A percentile compares a stretch with the other conserved stretches of the same genome.
phyloP scores from a whole-genome alignment of 192 early-diverging fungal genomes.

The Entrophospora sp. region DNA sequence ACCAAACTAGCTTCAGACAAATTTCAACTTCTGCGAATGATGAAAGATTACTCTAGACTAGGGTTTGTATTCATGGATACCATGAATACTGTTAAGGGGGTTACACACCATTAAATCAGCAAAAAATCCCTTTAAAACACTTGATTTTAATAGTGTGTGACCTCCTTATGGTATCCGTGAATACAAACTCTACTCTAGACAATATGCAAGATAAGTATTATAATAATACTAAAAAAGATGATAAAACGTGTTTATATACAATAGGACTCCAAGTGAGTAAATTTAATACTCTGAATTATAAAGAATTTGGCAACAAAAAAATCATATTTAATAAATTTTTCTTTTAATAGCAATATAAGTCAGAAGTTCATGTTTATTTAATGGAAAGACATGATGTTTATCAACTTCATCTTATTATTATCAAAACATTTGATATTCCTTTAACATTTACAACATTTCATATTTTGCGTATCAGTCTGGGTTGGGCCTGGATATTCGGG shows the following conservation, averaged over 20 bases:
- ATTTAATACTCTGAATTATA: conserved; percentile 7
- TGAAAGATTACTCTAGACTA: too few species aligned
- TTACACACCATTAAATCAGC: too few species aligned
- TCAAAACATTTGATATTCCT: background rate
- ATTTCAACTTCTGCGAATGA: background rate
- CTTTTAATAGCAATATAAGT: conserved; percentile 12
- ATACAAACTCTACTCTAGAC: too few species aligned
- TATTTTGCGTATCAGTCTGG: conserved; percentile 8
- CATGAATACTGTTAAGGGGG: too few species aligned
- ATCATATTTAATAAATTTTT: background rate
- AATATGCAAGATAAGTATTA: too few species aligned
- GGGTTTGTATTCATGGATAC: too few species aligned
- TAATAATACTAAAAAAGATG: conserved; percentile 1
- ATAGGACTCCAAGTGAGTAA: conserved; percentile 15
- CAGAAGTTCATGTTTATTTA: conserved; percentile 6
- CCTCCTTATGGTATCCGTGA: too few species aligned
- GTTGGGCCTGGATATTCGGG: conserved; percentile 9
- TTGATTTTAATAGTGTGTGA: too few species aligned
- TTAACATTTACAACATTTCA: background rate
- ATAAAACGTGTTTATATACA: conserved; percentile 11
- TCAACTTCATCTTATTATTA: background rate
- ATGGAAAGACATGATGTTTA: conserved; percentile 8
- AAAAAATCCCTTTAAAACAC: too few species aligned
- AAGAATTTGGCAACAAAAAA: conserved; percentile 2
- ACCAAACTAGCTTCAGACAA: background rate